Evolutionary conservation across 2,329 filamentous ascomycete genomes (phyloP), one percentile per base, ranked within the genome.

Genomic region (Colletotrichum sojae): DNA sequence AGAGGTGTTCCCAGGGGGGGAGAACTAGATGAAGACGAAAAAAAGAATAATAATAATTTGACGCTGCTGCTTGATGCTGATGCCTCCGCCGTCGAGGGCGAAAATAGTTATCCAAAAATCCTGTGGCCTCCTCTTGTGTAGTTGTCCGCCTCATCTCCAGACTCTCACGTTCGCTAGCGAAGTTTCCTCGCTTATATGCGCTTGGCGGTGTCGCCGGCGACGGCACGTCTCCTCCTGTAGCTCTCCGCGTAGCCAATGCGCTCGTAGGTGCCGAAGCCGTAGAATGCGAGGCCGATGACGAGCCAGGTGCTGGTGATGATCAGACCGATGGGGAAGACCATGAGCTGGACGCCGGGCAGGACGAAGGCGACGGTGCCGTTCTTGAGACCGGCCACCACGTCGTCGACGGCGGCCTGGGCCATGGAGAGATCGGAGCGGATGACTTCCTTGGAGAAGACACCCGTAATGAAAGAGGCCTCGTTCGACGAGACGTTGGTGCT

Each of bases 321-420:
- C n/a, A 91, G 81, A 18, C 92, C 92, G 36, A 91, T 82, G 8
- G 92, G 92, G 78, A 92, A 90, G 69, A 94, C 88, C 74, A 92
- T 83, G 62, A 94, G 84, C 69, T 88, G 85, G 46, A 89, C 85
- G 52, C 92, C 92, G 0, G 92, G 92, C 1, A 94, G 81, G 15
- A 93, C 83, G 73, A 94, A 94, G 1, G 90, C 88, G 12, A 87
- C 83, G 15, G 84, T 86, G 71, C 85, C 84, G 74, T 87, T 86
- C 57, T 75, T 74, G 25, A 90, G 79, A 4, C 77, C 79, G 0
- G 76, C 78, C 0, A 85, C 77, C 20, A 86, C 80, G 4, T 83
- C 77, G 67, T 86, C 79, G 18, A 89, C 86, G 40, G 86, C 84
- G 18, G 83, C 78, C 70, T 85, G 80, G 25, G 88, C 88, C 56